Base-by-base conservation (phyloP, 805 yeast species). In the Wickerhamomyces bovis region DNA sequence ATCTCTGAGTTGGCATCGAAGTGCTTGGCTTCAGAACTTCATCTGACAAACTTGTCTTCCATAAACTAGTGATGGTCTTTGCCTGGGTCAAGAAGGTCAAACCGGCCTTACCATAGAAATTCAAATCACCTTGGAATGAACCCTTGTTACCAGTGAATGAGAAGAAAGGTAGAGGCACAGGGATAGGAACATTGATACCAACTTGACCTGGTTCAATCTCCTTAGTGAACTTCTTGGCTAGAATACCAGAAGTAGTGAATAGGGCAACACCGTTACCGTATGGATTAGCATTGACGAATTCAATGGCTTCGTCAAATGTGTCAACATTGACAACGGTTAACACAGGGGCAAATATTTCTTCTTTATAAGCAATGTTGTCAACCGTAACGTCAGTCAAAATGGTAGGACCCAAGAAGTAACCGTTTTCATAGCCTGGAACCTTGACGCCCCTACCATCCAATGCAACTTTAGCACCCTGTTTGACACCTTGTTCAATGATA, bases 101-200 rank as follows among this genome's bases (percentile, higher is more conserved):
- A 26, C 90, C 89, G n/a, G 84, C 75, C 69, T 82, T 80, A 49
- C 90, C 90, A 66, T 83, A 83, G 64, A 83, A 83, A 71, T 84
- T 84, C 72, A 84, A 75, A 61, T 84, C 89, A 31, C 90, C 90
- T 54, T 83, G 71, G 76, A 84, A 83, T 7, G 87, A 81, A 35
- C 80, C 85, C 68, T 81, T 81, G 64, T 78, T 78, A 23, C 90
- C 90, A 12, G 90, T 84, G 70, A 83, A 83, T 4, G 87, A 80
- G 66, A 83, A 83, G 86, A 84, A 81, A 49, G 90, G 89, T 63
- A 84, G 69, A 43, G 90, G 90, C 18, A 83, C 90, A 6, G 90
- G 90, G 51, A 83, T 84, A 15, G 90, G 89, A 33, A 83, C 88
- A 57, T 83, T 83, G 55, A 83, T 73, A 46, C 90, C 90, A 43